Conservation (phyloP, 257 asterid genomes). For the Sherardia arvensis region DNA sequence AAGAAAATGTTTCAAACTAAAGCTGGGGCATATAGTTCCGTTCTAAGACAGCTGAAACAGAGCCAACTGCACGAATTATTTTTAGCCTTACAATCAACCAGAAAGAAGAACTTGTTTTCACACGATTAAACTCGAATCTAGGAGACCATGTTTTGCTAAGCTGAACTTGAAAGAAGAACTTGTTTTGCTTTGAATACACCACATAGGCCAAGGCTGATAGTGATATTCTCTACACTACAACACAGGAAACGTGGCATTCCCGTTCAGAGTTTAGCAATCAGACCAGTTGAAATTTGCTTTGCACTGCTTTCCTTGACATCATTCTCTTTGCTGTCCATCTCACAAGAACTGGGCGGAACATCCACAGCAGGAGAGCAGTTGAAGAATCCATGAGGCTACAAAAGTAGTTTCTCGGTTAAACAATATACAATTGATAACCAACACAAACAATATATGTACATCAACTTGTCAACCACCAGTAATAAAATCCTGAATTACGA, state of each 20-base stretch:
- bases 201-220: not conserved
- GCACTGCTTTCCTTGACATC: conserved; percentile 21
- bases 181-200: not conserved
- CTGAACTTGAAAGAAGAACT: not conserved
- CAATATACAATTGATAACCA: conserved; percentile 2
- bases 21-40: not conserved
- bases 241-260: not conserved
- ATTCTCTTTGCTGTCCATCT: conserved; percentile 32
- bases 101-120: too few relatives aligned
- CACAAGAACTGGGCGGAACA: conserved; percentile 35
- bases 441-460: not conserved
- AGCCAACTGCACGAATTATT: not conserved
- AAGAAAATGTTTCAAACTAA: not conserved
- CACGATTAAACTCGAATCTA: not conserved
- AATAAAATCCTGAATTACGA: too few relatives aligned
- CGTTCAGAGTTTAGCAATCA: conserved; percentile 34
- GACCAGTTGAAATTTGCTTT: conserved; percentile 36
- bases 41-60: not conserved
- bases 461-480: too few relatives aligned
- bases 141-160: too few relatives aligned
- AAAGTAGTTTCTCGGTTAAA: not conserved
- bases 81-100: too few relatives aligned
- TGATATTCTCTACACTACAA: not conserved
- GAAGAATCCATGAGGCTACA: conserved; percentile 54
- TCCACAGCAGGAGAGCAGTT: conserved; percentile 57